phyloP scores from a whole-genome alignment of 192 early-diverging fungal genomes.

The Gorgonomyces haynaldii region DNA sequence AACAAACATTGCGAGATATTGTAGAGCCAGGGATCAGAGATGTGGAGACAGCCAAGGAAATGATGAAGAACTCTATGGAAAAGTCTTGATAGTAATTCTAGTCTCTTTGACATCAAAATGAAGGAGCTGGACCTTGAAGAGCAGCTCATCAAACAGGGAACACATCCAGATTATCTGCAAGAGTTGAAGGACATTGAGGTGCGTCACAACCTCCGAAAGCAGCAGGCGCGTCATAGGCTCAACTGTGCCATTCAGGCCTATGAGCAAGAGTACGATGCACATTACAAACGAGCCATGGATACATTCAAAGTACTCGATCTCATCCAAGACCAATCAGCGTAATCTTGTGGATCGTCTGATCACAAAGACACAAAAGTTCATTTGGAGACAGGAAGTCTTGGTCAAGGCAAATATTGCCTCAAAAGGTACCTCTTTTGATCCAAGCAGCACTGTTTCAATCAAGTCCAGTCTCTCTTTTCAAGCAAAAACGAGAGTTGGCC shows the following conservation, averaged over 20 bases:
- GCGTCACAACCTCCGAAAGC: background rate
- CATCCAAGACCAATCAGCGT: too few relatives aligned
- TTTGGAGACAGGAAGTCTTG: too few relatives aligned
- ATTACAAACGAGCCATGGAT: background rate
- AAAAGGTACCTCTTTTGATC: too few relatives aligned
- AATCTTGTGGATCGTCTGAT: too few relatives aligned
- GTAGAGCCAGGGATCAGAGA: too few relatives aligned
- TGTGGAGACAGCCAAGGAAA: conserved; percentile 4
- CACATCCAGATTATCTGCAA: conserved; percentile 6
- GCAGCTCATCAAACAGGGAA: background rate
- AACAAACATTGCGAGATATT: too few relatives aligned
- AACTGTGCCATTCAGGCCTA: too few relatives aligned
- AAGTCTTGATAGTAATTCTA: conserved; percentile 7
- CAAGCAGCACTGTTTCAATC: background rate
- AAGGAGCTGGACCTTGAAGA: conserved; percentile 5
- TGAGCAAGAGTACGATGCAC: background rate
- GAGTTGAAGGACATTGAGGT: background rate
- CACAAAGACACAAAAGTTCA: too few relatives aligned
- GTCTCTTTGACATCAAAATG: conserved; percentile 3
- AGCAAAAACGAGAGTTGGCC: background rate
- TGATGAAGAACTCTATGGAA: conserved; percentile 2
- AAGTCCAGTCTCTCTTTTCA: background rate
- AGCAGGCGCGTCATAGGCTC: background rate
- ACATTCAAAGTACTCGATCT: conserved; percentile 2
- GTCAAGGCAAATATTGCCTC: too few relatives aligned